Percentiles rank a stretch among this genome's conserved stretches.
These are phyloP conservation scores for Talaromyces sp. DNA, from an alignment of 2,329 filamentous ascomycete species.

Conservation along the genomic window DNA sequence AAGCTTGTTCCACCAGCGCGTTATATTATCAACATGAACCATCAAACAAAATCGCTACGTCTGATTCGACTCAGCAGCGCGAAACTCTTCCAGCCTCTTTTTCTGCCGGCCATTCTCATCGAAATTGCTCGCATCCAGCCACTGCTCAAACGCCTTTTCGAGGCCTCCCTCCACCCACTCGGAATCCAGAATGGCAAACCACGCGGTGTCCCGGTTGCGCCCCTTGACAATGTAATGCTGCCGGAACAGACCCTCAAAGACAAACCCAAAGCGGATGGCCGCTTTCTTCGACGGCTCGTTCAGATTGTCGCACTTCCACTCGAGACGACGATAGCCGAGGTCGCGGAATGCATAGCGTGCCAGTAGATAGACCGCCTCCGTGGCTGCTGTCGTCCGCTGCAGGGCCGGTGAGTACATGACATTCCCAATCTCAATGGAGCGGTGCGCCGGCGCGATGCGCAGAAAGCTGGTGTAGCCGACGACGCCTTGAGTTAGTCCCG, in stretches of 20 bases:
- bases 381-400: conserved; percentile 51
- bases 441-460: conserved; percentile 41
- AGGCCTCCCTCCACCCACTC: conserved; percentile 52
- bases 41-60: background rate
- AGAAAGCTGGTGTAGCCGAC: conserved; percentile 32
- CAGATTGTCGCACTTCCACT: conserved; percentile 59
- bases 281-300: conserved; percentile 52
- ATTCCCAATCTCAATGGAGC: conserved; percentile 53
- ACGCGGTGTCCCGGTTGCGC: conserved; percentile 52
- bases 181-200: conserved; percentile 54
- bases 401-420: conserved; percentile 48
- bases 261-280: conserved; percentile 53
- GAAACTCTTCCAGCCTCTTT: conserved; percentile 37
- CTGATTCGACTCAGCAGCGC: conserved; percentile 2
- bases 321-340: conserved; percentile 51
- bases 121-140: conserved; percentile 55
- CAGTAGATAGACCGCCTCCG: conserved; percentile 54
- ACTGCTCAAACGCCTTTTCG: conserved; percentile 51
- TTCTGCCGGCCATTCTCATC: conserved; percentile 50
- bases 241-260: conserved; percentile 54
- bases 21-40: background rate
- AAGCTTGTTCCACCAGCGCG: too few species aligned
- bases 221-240: conserved; percentile 57
- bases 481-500: conserved; percentile 8
- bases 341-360: conserved; percentile 49